phyloP scores from a whole-genome alignment of 805 yeast genomes.

The Priceomyces haplophilus region DNA sequence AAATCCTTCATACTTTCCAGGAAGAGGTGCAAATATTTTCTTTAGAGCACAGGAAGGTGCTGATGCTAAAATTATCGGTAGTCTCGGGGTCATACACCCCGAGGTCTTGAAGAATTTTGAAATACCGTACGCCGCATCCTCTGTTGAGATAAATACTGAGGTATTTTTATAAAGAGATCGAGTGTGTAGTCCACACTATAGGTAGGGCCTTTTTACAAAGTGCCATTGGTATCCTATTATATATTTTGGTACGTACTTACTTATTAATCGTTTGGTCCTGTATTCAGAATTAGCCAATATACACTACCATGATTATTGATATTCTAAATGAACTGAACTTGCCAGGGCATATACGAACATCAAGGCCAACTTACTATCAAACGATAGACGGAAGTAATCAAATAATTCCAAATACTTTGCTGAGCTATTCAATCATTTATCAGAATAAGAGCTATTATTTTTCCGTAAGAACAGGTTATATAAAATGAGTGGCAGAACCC shows the following conservation, averaged over 20 bases:
- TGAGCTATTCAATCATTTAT: background rate
- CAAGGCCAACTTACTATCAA: background rate
- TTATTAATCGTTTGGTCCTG: conserved; percentile 4
- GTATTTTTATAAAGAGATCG: conserved; percentile 57
- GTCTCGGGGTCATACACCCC: conserved; percentile 94
- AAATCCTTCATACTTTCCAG: conserved; percentile 85
- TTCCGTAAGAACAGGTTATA: background rate
- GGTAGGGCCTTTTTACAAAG: background rate
- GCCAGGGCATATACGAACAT: background rate
- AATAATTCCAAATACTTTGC: background rate
- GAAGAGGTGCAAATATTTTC: conserved; percentile 89
- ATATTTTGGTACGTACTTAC: background rate
- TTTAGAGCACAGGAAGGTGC: conserved; percentile 65
- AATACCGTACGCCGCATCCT: conserved; percentile 88
- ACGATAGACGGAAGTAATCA: background rate
- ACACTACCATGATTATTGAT: conserved; percentile 5
- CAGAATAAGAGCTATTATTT: background rate
- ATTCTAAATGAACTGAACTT: background rate
- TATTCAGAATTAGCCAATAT: background rate
- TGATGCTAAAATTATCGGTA: conserved; percentile 63
- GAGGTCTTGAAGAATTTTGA: conserved; percentile 84
- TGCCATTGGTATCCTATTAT: background rate
- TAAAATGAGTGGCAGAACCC: conserved; percentile 57
- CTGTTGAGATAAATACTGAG: conserved; percentile 87
- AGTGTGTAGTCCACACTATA: background rate